A percentile compares a stretch with the other conserved stretches of the same genome.
These are phyloP conservation scores for Fusarium sp. DNA, from an alignment of 2,329 filamentous ascomycete genomes.

Conservation along the genomic window DNA sequence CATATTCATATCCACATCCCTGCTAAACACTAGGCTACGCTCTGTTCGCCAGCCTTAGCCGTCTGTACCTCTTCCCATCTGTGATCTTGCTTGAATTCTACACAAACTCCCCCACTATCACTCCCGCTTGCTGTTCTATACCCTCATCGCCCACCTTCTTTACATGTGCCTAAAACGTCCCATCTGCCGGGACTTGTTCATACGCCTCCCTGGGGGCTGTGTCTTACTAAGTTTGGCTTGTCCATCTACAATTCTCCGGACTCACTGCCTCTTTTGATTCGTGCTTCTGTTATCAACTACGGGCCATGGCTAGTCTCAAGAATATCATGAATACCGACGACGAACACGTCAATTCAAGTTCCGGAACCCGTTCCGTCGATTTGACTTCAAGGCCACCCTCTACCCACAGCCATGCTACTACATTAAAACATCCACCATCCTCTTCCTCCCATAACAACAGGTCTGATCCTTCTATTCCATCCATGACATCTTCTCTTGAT, in stretches of 20 bases:
- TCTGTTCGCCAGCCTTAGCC: constrained; percentile 36
- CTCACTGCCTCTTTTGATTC: constrained; percentile 47
- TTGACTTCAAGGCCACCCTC: constrained; percentile 53
- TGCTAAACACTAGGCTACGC: constrained; percentile 31
- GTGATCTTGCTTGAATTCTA: constrained; percentile 41
- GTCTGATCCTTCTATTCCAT: constrained; percentile 50
- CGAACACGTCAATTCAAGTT: constrained; percentile 56
- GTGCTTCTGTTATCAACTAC: constrained; percentile 56
- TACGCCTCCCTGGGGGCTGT: constrained; percentile 59
- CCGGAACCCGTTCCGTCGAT: constrained; percentile 60
- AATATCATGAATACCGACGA: constrained; percentile 69
- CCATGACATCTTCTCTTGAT: constrained; percentile 43
- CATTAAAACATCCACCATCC: constrained; percentile 48
- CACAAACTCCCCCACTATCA: constrained; percentile 43
- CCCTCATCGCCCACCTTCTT: constrained; percentile 49
- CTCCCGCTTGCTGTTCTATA: constrained; percentile 41
- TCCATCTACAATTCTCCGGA: constrained; percentile 47
- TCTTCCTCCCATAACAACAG: constrained; percentile 51
- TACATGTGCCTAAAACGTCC: constrained; percentile 49
- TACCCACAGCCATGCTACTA: constrained; percentile 55
- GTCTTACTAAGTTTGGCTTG: constrained; percentile 59
- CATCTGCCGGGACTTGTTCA: constrained; percentile 42
- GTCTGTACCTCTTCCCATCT: constrained; percentile 42
- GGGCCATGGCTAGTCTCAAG: constrained; percentile 65
- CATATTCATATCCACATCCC: constrained; percentile 32